Base-by-base conservation (phyloP, 148 eudicot species). In the Vaccinium darrowii region DNA sequence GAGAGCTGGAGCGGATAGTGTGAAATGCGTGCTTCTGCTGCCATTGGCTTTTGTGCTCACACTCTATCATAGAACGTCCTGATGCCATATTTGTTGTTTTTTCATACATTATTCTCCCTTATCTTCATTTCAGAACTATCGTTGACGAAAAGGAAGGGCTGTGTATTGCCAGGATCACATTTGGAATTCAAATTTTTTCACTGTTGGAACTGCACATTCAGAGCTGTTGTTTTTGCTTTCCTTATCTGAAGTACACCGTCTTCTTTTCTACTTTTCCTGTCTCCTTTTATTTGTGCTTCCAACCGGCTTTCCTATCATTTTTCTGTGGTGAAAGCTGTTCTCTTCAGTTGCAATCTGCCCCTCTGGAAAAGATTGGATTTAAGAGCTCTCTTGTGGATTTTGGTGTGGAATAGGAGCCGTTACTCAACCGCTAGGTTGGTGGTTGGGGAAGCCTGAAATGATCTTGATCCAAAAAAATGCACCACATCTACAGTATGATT, bases 1-100 rank as follows among this genome's bases (percentile, higher is more conserved):
- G 98, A 88, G 98, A 95, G 84, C 86, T 97, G 82, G 99, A 96
- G 91, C 91, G 99, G 84, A 96, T 96, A 86, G 98, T 96, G 77
- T 96, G 89, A 93, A 53, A 71, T 27, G 15, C 50, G 18, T 30
- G 11, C 47, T n/a, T 21, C 47, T 69, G 6, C 30, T 3, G 5
- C 7, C 14, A 27, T 11, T 69, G 39, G 19, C 60, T 7, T 69
- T 72, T 27, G 30, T 33, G 53, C 49, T 56, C 21, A 23, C 2
- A 19, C 54, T 79, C 39, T 33, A 33, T 84, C 18, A 16, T 53
- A 1, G 33, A 80, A 54, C 76, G 50, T 58, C 58, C 77, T 73
- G 77, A 73, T 36, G 50, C 50, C 3, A 73, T 10, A 39, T 39
- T 73, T 39, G 15, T 36, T 73, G 77, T 21, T 73, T 69, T 78